phyloP scores from a whole-genome alignment of 2,329 filamentous ascomycete genomes.

The Fusarium praegraminearum region DNA sequence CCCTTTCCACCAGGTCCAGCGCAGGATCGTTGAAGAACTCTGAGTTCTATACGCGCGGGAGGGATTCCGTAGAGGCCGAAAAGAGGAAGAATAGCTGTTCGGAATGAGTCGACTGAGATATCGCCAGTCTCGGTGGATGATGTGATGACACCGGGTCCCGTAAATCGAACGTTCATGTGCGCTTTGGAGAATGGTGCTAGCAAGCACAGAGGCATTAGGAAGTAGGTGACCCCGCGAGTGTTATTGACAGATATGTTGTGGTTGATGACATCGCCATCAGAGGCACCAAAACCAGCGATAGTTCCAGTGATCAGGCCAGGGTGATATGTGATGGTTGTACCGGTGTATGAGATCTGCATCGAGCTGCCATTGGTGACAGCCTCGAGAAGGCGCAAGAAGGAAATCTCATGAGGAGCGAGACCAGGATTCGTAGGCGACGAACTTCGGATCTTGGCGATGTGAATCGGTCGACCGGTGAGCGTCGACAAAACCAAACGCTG shows the following conservation, averaged over 20 bases:
- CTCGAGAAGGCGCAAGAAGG: conserved; percentile 94
- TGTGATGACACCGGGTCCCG: conserved; percentile 92
- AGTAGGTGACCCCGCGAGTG: conserved; percentile 88
- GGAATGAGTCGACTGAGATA: conserved; percentile 91
- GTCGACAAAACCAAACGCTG: conserved; percentile 90
- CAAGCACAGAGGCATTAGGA: conserved; percentile 87
- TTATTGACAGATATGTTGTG: conserved; percentile 84
- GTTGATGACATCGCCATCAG: conserved; percentile 78
- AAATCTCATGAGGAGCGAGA: conserved; percentile 92
- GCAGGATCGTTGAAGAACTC: conserved; percentile 84
- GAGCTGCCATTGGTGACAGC: conserved; percentile 93
- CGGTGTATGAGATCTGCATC: conserved; percentile 96
- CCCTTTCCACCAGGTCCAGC: conserved; percentile 79
- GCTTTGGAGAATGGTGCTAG: conserved; percentile 94
- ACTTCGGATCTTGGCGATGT: conserved; percentile 93
- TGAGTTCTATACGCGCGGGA: conserved; percentile 82
- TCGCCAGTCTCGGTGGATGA: conserved; percentile 85
- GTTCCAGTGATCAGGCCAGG: conserved; percentile 93
- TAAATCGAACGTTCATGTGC: conserved; percentile 89
- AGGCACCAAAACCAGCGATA: conserved; percentile 78
- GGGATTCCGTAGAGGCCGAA: conserved; percentile 91
- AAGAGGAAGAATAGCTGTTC: conserved; percentile 90
- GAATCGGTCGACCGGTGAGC: conserved; percentile 87
- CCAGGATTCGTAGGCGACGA: conserved; percentile 88
- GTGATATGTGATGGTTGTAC: conserved; percentile 91